A percentile compares a stretch with the other conserved stretches of the same genome.
Evolutionary conservation across 768 basidiomycete genomes (phyloP).

Genomic region (Kondoa subrosea): DNA sequence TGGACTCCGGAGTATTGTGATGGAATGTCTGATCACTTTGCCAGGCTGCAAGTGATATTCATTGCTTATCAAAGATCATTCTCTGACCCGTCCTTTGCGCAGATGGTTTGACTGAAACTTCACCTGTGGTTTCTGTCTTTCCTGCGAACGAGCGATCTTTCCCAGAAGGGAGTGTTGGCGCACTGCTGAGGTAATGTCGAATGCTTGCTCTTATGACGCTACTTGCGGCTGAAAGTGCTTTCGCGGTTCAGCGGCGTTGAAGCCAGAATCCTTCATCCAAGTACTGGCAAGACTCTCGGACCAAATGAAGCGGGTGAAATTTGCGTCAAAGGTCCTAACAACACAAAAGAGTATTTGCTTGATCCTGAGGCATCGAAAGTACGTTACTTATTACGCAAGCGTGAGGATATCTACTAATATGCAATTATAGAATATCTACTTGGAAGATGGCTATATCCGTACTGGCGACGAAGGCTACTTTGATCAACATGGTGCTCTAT

Average conservation of each 20-base stretch:
- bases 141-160: not conserved
- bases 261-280: constrained; percentile 5
- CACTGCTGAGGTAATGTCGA: not conserved
- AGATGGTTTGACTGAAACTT: constrained; percentile 9
- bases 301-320: constrained; percentile 2
- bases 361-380: not conserved
- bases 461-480: constrained; percentile 23
- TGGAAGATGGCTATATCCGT: constrained; percentile 14
- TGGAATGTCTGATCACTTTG: constrained; percentile 1
- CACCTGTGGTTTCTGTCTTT: not conserved
- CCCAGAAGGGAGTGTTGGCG: not conserved
- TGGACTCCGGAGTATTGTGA: not conserved
- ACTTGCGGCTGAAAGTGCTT: not conserved
- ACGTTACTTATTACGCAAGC: not conserved
- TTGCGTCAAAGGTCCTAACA: constrained; percentile 1
- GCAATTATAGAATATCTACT: not conserved
- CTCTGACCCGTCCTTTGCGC: not conserved
- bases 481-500: constrained; percentile 16
- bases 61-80: not conserved
- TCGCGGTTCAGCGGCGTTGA: not conserved
- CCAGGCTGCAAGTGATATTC: not conserved
- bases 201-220: not conserved
- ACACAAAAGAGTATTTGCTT: not conserved
- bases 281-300: not conserved
- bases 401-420: no score